Evolutionary conservation across 2,329 filamentous ascomycete genomes (phyloP), one percentile per base, ranked within the genome.

Genomic region (Pseudopithomyces maydicus): DNA sequence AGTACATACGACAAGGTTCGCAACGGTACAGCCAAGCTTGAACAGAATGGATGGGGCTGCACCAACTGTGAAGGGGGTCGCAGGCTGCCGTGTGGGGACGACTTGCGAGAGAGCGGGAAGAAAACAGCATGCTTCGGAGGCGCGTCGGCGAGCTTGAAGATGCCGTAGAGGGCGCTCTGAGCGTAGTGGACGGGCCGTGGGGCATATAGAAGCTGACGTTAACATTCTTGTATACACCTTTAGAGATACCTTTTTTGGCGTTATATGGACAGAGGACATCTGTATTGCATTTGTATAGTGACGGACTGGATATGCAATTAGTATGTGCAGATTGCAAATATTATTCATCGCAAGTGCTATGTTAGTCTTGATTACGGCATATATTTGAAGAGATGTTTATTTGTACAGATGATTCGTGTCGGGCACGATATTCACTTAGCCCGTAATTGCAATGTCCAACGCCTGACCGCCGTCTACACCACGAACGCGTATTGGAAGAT

Each of bases 161-260:
- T 41, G 80, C 80, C 19, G 77, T 87, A 48, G 84, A 88, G 53
- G 81, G 83, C 41, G 84, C 82, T 48, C 77, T 88, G 61, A 80
- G 82, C 56, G 74, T 85, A 49, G 81, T 86, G 42, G 66, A 68
- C 56, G 73, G 74, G 35, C 70, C 69, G 29, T 73, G 67, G 68
- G 66, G 63, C 11, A 48, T 66, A 39, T 66, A 57, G 46, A 47
- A 22, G 49, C 11, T 36, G 8, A 6, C 19, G 33, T 44, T 54
- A 14, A 19, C 29, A 7, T 61, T 56, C 50, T 50, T 58, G 52
- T 57, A 36, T 23, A 54, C 42, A 47, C 33, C 22, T 47, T 20
- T 26, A 14, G 51, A 35, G n/a, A 20, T 19, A 41, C 8, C 6
- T 23, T 29, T 26, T 6, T 22, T 19, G n/a, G 22, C 29, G 46